Evolutionary conservation across 169 alveolate species (phyloP).

Genomic region (Plasmodium gaboni): DNA sequence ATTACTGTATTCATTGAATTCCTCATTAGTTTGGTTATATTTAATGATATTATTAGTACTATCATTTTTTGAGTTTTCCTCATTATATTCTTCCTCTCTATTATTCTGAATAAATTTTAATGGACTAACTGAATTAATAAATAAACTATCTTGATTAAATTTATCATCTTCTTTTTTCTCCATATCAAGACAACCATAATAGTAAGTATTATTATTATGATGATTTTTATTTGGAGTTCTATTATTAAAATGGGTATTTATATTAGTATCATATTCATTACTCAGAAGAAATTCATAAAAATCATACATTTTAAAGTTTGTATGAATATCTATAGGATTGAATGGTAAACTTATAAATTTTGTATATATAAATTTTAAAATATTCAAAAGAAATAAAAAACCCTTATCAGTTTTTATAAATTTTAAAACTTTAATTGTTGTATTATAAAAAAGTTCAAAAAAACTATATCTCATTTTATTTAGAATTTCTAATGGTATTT

Average conservation of each 20-base stretch:
- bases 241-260: neutral
- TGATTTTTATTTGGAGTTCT: neutral
- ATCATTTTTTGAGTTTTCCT: neutral
- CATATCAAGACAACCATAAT: neutral
- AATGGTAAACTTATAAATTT: constrained; percentile 71
- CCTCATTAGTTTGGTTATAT: neutral
- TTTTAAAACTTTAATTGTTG: constrained; percentile 60
- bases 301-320: constrained; percentile 45
- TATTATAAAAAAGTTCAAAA: constrained; percentile 74
- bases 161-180: constrained; percentile 18
- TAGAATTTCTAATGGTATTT: constrained; percentile 60
- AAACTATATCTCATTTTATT: constrained; percentile 74
- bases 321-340: constrained; percentile 61
- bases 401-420: constrained; percentile 50
- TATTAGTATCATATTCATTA: no score
- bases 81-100: neutral
- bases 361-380: constrained; percentile 46
- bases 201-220: neutral
- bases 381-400: constrained; percentile 46
- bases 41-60: neutral
- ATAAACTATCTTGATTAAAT: constrained; percentile 31
- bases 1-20: neutral
- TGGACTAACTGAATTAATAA: constrained; percentile 46
- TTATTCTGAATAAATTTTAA: constrained; percentile 26
- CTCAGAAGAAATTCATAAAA: constrained; percentile 57